Evolutionary conservation across 2,329 filamentous ascomycete genomes (phyloP), one percentile per base, ranked within the genome.

Genomic region (Aspergillus phoenicis): DNA sequence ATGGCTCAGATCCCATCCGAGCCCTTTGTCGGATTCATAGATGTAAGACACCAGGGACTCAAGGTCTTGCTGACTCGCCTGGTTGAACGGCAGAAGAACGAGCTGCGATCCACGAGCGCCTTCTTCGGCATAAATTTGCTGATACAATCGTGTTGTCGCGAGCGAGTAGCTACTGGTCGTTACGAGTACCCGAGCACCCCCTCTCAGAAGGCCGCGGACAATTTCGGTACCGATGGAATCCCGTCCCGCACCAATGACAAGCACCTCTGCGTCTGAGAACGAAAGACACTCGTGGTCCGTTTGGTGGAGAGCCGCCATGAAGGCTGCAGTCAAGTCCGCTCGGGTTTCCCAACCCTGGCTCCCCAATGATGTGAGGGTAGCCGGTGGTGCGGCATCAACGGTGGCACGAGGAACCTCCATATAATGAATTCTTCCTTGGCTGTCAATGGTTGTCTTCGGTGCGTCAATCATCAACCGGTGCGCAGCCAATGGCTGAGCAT

Each of bases 11-110:
- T 60, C 58, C 39, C 54, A 43, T 10, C 53, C 47, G 7, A 60
- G 49, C 0, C 55, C 53, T n/a, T 51, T 33, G 5, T 51, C 47
- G 10, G 26, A 11, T 8, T 45, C 52, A n/a, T 57, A 57, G 5
- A 60, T 48, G 28, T 60, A 38, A 6, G 55, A 48, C 4, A 60
- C 36, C 3, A 60, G 20, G 5, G 24, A 36, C 26, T 56, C 53
- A 28, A 55, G 33, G 47, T 60, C 58, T 20, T 47, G 45, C 5
- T 39, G 28, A 22, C 58, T 60, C 1, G 58, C 53, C 41, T 60
- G 58, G 33, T 60, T 60, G 28, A 60, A 60, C 5, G 58, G 53
- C n/a, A 60, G 38, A 8, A 60, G 47, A 17, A 52, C 26, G 4
- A 60, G 48, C 15, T 52, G 45, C 4, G 58, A 60, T 13, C 48